A percentile compares a stretch with the other conserved stretches of the same genome.
Evolutionary conservation across 768 basidiomycete genomes (phyloP).

Genomic region (Leccinum longicurvipes): DNA sequence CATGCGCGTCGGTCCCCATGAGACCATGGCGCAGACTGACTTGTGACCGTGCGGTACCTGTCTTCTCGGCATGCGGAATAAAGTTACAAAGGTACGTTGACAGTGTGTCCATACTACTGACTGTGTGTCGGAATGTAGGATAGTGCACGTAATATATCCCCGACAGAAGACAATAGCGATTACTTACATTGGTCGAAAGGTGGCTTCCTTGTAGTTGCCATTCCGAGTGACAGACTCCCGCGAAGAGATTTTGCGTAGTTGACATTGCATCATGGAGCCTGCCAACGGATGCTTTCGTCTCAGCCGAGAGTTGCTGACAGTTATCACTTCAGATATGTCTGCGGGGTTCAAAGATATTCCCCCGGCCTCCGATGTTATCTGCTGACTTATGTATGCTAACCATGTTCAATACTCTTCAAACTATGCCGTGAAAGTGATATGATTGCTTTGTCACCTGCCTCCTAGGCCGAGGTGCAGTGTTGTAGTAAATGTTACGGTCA

Average conservation of each 20-base stretch:
- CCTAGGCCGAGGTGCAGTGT: not conserved
- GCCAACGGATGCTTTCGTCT: not conserved
- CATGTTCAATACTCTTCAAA: not conserved
- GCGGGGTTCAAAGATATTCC: not conserved
- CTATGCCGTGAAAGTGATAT: not conserved
- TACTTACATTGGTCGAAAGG: constrained; percentile 18
- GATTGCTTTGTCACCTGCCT: not conserved
- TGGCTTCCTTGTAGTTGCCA: constrained; percentile 11
- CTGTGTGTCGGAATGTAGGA: constrained; percentile 1
- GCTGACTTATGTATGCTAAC: not conserved
- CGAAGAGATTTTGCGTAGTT: constrained; percentile 1
- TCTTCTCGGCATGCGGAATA: constrained; percentile 10
- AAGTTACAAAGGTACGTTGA: not conserved
- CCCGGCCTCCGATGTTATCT: not conserved
- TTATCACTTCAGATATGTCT: constrained; percentile 8
- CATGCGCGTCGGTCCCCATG: not conserved
- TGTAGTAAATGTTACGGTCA: not conserved
- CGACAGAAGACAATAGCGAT: constrained; percentile 18
- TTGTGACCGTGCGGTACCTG: constrained; percentile 1
- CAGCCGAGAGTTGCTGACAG: not conserved
- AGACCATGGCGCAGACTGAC: not conserved
- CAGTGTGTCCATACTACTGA: constrained; percentile 7
- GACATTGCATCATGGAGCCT: constrained; percentile 3
- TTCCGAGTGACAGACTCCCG: constrained; percentile 5
- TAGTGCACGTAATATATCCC: constrained; percentile 1